Percentiles rank a stretch among this genome's conserved stretches.
Evolutionary conservation across 2,329 filamentous ascomycete genomes (phyloP).

Genomic region (Aspergillus neotritici): DNA sequence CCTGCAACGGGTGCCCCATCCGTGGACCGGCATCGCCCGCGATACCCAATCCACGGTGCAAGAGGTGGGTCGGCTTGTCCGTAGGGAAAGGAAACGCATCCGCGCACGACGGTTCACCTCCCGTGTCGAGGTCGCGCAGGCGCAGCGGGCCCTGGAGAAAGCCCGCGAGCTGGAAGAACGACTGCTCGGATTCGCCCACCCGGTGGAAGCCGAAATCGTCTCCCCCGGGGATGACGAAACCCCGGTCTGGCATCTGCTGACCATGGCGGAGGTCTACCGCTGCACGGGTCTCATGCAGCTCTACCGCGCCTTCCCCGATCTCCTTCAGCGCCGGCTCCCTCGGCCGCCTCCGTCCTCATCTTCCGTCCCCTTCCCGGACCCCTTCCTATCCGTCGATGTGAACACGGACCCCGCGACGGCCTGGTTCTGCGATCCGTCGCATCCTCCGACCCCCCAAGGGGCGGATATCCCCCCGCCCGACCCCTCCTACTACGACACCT

Average conservation of each 20-base stretch:
- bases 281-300: slow-evolving; percentile 50
- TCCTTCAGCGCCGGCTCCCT: slow-evolving; percentile 42
- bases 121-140: slow-evolving; percentile 28
- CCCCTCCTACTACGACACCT: slow-evolving; percentile 26
- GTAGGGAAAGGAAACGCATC: slow-evolving; percentile 33
- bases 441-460: background rate
- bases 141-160: slow-evolving; percentile 31
- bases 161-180: slow-evolving; percentile 43
- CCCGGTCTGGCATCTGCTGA: slow-evolving; percentile 48
- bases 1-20: slow-evolving; percentile 33
- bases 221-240: slow-evolving; percentile 50
- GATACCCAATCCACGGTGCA: slow-evolving; percentile 34
- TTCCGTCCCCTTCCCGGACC: slow-evolving; percentile 18
- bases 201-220: slow-evolving; percentile 43
- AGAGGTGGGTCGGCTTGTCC: slow-evolving; percentile 43
- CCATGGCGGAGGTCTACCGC: slow-evolving; percentile 50
- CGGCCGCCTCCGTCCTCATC: slow-evolving; percentile 3
- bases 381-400: slow-evolving; percentile 19
- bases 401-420: slow-evolving; percentile 18
- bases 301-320: slow-evolving; percentile 50
- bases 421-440: slow-evolving; percentile 14
- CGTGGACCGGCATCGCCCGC: slow-evolving; percentile 37
- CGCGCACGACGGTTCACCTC: slow-evolving; percentile 34
- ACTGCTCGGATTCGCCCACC: slow-evolving; percentile 44
- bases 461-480: slow-evolving; percentile 20